Conservation (phyloP, 345 rosid species). For the Cardamine resedifolia region DNA sequence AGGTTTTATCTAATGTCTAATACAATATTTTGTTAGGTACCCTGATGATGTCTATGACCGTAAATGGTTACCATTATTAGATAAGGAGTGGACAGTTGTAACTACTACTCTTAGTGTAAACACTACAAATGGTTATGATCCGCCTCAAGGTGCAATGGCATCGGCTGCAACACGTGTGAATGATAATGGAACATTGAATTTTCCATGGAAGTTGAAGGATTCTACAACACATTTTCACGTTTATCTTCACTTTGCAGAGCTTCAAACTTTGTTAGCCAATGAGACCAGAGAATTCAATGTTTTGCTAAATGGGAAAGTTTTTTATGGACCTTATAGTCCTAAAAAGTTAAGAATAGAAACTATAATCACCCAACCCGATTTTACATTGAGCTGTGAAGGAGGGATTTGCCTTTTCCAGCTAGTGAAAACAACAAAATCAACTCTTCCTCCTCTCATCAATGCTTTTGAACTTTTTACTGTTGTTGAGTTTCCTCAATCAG, state of each 20-base stretch:
- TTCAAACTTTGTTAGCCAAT: slow-evolving; percentile 28
- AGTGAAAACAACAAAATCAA: slow-evolving; percentile 23
- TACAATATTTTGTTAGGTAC: slow-evolving; percentile 22
- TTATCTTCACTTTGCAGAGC: slow-evolving; percentile 40
- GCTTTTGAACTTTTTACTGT: slow-evolving; percentile 17
- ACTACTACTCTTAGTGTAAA: slow-evolving; percentile 19
- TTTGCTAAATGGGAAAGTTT: background rate
- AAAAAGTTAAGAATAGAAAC: background rate
- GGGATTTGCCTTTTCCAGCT: slow-evolving; percentile 14
- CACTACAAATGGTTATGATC: slow-evolving; percentile 22
- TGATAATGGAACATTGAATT: slow-evolving; percentile 20
- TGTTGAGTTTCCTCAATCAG: slow-evolving; percentile 21
- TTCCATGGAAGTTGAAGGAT: slow-evolving; percentile 13
- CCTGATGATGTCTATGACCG: slow-evolving; percentile 32
- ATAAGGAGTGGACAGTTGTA: background rate
- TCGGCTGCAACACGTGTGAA: slow-evolving; percentile 39
- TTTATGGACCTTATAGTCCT: slow-evolving; percentile 24
- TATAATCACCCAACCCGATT: background rate
- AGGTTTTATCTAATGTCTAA: background rate
- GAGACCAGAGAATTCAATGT: slow-evolving; percentile 32
- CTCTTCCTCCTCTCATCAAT: slow-evolving; percentile 39
- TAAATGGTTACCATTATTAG: slow-evolving; percentile 13
- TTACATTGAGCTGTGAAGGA: background rate
- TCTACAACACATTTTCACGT: slow-evolving; percentile 30
- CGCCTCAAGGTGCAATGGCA: slow-evolving; percentile 36